Conservation (phyloP, 73 alveolate species). For the Paramecium pentaurelia region DNA sequence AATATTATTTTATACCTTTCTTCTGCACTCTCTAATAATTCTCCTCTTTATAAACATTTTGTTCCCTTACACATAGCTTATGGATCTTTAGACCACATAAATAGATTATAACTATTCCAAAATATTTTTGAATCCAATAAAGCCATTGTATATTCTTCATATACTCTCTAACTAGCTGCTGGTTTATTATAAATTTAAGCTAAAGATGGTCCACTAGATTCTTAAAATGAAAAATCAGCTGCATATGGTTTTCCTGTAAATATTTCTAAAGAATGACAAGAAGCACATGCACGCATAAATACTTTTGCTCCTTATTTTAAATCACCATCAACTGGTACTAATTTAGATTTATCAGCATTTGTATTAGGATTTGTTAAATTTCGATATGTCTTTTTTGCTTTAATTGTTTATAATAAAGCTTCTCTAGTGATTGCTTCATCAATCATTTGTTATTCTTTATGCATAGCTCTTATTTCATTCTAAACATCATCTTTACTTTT, state of each 20-base stretch:
- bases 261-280: conserved; percentile 33
- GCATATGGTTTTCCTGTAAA: neutral
- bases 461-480: neutral
- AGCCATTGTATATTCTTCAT: neutral
- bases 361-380: neutral
- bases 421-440: neutral
- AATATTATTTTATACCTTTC: neutral
- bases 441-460: neutral
- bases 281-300: conserved; percentile 26
- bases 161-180: neutral
- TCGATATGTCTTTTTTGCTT: neutral
- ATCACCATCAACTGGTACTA: conserved; percentile 41
- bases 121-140: neutral
- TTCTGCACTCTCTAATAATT: neutral
- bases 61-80: neutral
- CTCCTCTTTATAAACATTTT: neutral
- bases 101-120: conserved; percentile 47
- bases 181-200: conserved; percentile 9
- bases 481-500: neutral
- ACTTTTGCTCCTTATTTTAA: neutral
- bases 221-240: neutral
- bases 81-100: neutral
- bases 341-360: neutral
- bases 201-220: conserved; percentile 24
- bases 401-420: neutral